Percentiles rank a stretch among this genome's conserved stretches.
These are phyloP conservation scores for Sonneratia caseolaris DNA, from an alignment of 345 rosid genomes.

Conservation along the genomic window DNA sequence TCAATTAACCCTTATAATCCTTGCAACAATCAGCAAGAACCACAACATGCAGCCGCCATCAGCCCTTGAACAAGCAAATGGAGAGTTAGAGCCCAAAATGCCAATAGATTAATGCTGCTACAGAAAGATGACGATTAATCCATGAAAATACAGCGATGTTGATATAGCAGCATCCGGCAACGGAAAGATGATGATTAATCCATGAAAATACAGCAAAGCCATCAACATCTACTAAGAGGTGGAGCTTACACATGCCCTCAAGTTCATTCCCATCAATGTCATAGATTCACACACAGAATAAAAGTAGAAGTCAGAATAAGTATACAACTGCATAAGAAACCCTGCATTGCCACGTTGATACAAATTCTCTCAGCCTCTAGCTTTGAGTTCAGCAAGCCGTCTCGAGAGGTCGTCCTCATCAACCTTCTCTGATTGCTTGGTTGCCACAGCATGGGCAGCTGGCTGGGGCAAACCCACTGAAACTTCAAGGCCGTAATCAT, in stretches of 20 bases:
- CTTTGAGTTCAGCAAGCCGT: conserved; percentile 94
- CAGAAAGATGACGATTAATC: not conserved
- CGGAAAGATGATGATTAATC: not conserved
- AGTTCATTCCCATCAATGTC: not conserved
- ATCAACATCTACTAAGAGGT: not conserved
- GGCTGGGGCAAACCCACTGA: conserved; percentile 98
- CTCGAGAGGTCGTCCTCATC: conserved; percentile 94
- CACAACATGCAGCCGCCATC: not conserved
- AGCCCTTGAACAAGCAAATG: not conserved
- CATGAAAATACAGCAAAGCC: not conserved
- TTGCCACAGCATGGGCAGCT: conserved; percentile 75
- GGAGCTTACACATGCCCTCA: not conserved
- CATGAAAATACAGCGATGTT: not conserved
- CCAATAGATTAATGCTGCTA: not conserved
- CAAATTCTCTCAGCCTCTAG: conserved; percentile 47
- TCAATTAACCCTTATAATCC: not conserved
- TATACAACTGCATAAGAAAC: not conserved
- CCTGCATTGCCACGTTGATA: not conserved
- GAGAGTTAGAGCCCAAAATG: not conserved
- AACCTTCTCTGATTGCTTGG: conserved; percentile 65
- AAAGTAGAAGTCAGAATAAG: not conserved
- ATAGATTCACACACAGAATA: not conserved
- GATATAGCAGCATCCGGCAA: not conserved
- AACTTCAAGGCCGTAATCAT: conserved; percentile 88
- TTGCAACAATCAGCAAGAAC: not conserved